Base-by-base conservation (phyloP, 2,329 filamentous ascomycete genomes). In the Ceratocystis alfenasii region DNA sequence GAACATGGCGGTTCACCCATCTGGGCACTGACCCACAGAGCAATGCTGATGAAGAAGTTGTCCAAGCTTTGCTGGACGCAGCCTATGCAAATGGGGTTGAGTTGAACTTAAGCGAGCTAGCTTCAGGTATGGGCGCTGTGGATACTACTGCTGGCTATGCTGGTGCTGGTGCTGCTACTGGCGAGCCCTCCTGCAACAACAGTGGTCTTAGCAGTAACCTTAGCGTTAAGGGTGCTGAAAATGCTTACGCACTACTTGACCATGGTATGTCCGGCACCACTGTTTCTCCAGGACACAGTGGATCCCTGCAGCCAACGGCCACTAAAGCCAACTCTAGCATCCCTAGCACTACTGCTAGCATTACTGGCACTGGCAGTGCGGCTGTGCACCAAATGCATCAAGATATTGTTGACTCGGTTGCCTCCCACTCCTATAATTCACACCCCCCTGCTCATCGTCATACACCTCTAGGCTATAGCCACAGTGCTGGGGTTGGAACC, bases 201-300 rank as follows among this genome's bases (percentile, higher is more conserved):
- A 28, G 36, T 12, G 62, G 44, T 17, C 28, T 41, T 28, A 53
- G 25, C 62, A 25, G 36, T 33, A 46, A 46, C 8, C 10, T 53
- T n/a, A 53, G 62, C 62, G 62, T 17, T 1, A 50, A 50, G 28
- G 45, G 25, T 20, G 45, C 44, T 22, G 45, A 63, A 53, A 36
- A 63, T 63, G 62, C 55, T 36, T 59, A 36, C 28, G 12, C 12
- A 8, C 25, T 17, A 59, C 55, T 33, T n/a, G n/a, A 5, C 17
- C 28, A 59, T 22, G n/a, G 55, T 8, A 10, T 25, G n/a, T 59
- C 62, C 41, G 62, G 44, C 50, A 57, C 22, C 62, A 57, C 65
- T 64, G 5, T 45, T 17, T 28, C 50, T 57, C 55, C 53, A 20
- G 55, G 55, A 28, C 57, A 59, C 44, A 67, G 62, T 65, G 65